These are phyloP conservation scores for Tulasnella sp. DNA, from an alignment of 768 basidiomycete genomes.

Conservation along the genomic window DNA sequence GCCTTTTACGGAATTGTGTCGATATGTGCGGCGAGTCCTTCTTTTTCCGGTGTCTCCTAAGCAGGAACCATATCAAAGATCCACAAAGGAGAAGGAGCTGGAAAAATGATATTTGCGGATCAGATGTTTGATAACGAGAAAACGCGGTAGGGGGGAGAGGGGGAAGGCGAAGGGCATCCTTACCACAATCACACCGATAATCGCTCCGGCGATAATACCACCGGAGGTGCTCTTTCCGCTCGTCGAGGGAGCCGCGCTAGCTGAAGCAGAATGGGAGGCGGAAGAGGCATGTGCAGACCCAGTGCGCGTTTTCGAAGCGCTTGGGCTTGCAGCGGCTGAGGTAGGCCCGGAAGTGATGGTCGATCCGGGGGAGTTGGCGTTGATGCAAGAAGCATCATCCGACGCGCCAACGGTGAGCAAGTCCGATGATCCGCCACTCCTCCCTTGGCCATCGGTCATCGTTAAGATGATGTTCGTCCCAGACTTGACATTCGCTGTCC, in stretches of 20 bases:
- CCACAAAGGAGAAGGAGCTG: neutral
- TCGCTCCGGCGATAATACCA: constrained; percentile 15
- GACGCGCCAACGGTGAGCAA: constrained; percentile 19
- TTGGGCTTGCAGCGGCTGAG: neutral
- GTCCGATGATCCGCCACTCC: constrained; percentile 23
- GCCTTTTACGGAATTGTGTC: constrained; percentile 20
- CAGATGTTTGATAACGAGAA: too few relatives aligned
- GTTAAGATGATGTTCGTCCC: constrained; percentile 22
- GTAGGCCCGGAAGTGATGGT: constrained; percentile 12
- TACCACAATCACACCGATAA: constrained; percentile 14
- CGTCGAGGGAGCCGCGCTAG: neutral
- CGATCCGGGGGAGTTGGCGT: constrained; percentile 17
- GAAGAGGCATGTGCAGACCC: neutral
- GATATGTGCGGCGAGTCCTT: constrained; percentile 11
- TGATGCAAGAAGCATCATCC: constrained; percentile 16
- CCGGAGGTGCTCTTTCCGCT: neutral
- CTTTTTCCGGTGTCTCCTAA: constrained; percentile 8
- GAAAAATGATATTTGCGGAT: neutral
- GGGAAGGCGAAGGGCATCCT: neutral
- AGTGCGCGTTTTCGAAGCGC: neutral
- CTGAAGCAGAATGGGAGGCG: neutral
- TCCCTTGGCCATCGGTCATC: constrained; percentile 18
- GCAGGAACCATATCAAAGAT: constrained; percentile 17
- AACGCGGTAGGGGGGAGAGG: too few relatives aligned
- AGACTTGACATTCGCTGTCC: constrained; percentile 22